A percentile compares a stretch with the other conserved stretches of the same genome.
phyloP scores from a whole-genome alignment of 1,284 basidiomycete genomes.

The Sporisorium exsertum region DNA sequence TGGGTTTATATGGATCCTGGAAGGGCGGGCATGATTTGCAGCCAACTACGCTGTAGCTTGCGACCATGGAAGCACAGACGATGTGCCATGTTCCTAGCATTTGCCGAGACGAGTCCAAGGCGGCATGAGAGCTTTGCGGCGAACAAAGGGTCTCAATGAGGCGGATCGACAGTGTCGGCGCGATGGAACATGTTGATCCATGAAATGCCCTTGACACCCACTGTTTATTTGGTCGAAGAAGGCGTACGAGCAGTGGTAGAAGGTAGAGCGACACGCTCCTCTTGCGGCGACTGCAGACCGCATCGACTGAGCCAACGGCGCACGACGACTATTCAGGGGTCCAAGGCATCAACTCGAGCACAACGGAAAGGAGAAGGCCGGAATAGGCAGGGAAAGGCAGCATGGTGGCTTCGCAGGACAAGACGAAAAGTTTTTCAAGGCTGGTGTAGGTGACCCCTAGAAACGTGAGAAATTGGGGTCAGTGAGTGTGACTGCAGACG shows the following conservation, averaged over 20 bases:
- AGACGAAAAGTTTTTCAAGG: slow-evolving; percentile 18
- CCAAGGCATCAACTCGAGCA: neutral
- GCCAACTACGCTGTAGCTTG: slow-evolving; percentile 22
- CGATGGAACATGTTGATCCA: slow-evolving; percentile 28
- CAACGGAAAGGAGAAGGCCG: slow-evolving; percentile 18
- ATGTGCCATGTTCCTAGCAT: slow-evolving; percentile 30
- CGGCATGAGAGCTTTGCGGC: slow-evolving; percentile 26
- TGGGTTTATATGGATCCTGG: slow-evolving; percentile 33
- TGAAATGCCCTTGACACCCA: slow-evolving; percentile 45
- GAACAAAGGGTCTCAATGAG: slow-evolving; percentile 37
- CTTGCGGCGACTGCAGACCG: slow-evolving; percentile 6
- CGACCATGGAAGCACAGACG: slow-evolving; percentile 3
- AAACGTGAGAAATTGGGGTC: slow-evolving; percentile 22
- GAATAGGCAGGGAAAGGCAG: neutral
- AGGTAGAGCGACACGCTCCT: slow-evolving; percentile 8
- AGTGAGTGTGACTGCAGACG: neutral
- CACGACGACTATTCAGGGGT: slow-evolving; percentile 17
- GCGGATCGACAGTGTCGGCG: slow-evolving; percentile 40
- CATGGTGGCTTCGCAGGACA: neutral
- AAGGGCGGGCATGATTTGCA: slow-evolving; percentile 1
- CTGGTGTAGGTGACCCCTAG: slow-evolving; percentile 26
- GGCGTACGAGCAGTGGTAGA: slow-evolving; percentile 25
- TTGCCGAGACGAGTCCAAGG: slow-evolving; percentile 19
- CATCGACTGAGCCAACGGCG: slow-evolving; percentile 17
- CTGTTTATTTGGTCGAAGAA: slow-evolving; percentile 31